phyloP scores from a whole-genome alignment of 2,329 filamentous ascomycete species.

The Dactylella cylindrospora region DNA sequence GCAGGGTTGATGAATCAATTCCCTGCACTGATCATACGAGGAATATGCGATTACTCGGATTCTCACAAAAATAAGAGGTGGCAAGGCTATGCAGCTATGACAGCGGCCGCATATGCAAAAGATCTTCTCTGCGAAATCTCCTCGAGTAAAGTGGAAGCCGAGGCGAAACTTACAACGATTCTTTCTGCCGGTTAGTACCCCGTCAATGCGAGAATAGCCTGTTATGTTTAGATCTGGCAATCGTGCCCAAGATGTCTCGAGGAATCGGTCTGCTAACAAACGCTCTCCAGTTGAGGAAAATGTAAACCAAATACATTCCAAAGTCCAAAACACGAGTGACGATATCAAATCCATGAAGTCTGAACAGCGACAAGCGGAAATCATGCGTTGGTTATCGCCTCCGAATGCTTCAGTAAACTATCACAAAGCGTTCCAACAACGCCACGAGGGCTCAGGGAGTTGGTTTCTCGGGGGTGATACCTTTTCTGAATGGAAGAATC shows the following conservation, averaged over 20 bases:
- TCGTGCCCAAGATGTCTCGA: no score
- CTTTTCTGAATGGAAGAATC: conserved; percentile 51
- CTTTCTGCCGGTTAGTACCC: conserved; percentile 8
- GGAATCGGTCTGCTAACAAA: no score
- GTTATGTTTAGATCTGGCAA: no score
- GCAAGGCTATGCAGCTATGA: conserved; percentile 19
- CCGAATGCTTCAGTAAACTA: conserved; percentile 52
- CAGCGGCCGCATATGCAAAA: conserved; percentile 8
- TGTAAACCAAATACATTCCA: no score
- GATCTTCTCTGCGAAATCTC: background rate
- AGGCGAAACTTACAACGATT: conserved; percentile 1
- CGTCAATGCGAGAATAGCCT: no score
- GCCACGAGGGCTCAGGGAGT: conserved; percentile 50
- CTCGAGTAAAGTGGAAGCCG: background rate
- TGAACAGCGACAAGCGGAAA: conserved; percentile 1
- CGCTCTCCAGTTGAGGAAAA: no score
- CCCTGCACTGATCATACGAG: conserved; percentile 2
- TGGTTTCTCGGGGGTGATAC: conserved; percentile 51
- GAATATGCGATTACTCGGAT: conserved; percentile 19
- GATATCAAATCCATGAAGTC: no score
- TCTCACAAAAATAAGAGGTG: conserved; percentile 15
- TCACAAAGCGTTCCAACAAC: conserved; percentile 50
- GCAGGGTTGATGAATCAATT: conserved; percentile 17
- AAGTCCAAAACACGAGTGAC: no score
- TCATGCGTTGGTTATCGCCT: conserved; percentile 51